Evolutionary conservation across 108 stramenopile genomes (phyloP).

Genomic region (Nannochloropsis oceanica): DNA sequence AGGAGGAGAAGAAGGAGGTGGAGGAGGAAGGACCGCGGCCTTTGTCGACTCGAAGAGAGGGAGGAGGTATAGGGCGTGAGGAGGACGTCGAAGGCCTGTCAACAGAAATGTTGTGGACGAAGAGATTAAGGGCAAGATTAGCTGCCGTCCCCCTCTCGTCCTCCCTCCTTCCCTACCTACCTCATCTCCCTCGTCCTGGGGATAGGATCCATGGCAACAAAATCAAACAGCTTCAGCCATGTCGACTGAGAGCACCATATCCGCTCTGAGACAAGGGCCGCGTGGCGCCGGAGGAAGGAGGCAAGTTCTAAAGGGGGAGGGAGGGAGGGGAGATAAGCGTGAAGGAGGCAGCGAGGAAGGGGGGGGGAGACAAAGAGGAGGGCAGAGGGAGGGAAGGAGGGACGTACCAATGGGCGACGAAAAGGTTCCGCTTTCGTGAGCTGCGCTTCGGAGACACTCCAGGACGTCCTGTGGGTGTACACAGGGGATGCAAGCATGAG

Average conservation of each 20-base stretch:
- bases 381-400: neutral
- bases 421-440: neutral
- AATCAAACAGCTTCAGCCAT: neutral
- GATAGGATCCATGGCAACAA: neutral
- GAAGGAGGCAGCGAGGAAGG: neutral
- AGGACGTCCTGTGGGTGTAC: neutral
- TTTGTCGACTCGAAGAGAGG: no score
- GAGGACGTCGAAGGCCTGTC: no score
- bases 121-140: no score
- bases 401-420: neutral
- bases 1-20: neutral
- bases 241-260: neutral
- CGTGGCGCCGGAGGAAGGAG: neutral
- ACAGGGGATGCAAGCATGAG: neutral
- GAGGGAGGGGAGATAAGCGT: neutral
- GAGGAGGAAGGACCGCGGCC: neutral
- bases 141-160: neutral
- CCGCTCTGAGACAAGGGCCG: neutral
- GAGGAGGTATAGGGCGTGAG: no score
- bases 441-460: neutral
- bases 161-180: neutral
- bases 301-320: neutral
- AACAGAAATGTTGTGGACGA: no score
- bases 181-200: neutral
- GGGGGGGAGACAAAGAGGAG: neutral